Percentiles rank a stretch among this genome's conserved stretches.
These are phyloP conservation scores for Pogostemon cablin DNA, from an alignment of 257 asterid species.

Conservation along the genomic window DNA sequence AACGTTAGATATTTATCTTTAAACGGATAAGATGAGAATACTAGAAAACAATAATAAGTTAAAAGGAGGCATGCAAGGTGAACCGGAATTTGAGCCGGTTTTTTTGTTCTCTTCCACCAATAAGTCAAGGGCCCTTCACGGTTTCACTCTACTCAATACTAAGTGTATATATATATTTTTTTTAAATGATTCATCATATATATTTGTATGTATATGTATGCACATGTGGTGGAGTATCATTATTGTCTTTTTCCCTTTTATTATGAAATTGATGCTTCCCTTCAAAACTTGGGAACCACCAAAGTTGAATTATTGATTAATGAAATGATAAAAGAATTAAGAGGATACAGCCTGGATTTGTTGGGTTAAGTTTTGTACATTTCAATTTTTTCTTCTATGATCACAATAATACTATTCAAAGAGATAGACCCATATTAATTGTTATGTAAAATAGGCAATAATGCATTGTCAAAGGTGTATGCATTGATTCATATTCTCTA, in stretches of 20 bases:
- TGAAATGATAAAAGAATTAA: constrained; percentile 23
- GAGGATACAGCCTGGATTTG: constrained; percentile 32
- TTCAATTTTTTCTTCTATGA: constrained; percentile 13
- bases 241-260: constrained; percentile 24
- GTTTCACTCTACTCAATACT: background rate
- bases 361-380: constrained; percentile 26
- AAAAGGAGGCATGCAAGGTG: constrained; percentile 35
- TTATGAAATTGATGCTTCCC: constrained; percentile 27
- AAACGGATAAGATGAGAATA: constrained; percentile 29
- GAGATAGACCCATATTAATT: background rate
- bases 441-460: no score
- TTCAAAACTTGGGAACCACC: constrained; percentile 44
- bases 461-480: no score
- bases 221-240: background rate
- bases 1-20: background rate
- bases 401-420: background rate
- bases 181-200: background rate
- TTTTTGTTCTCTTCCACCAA: constrained; percentile 36
- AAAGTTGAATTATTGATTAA: constrained; percentile 38
- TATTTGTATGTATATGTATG: background rate
- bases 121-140: constrained; percentile 26
- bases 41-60: constrained; percentile 25
- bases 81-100: constrained; percentile 20
- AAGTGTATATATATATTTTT: no score
- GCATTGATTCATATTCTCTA: no score